These are phyloP conservation scores for Salix brachista DNA, from an alignment of 345 rosid species.

Conservation along the genomic window DNA sequence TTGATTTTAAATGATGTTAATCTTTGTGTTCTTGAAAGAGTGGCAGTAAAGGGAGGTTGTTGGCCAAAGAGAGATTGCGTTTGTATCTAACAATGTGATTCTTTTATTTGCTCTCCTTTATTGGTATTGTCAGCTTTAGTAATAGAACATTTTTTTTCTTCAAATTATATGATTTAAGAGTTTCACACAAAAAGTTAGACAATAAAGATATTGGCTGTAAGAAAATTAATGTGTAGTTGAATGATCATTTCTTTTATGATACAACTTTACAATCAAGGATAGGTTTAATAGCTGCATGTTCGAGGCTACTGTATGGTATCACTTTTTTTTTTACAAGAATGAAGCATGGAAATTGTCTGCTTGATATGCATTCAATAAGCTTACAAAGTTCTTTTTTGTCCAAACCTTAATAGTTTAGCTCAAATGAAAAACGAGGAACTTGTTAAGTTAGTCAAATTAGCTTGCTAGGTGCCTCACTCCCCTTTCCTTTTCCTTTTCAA, in stretches of 20 bases:
- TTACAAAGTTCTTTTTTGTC: not conserved
- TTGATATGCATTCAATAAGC: not conserved
- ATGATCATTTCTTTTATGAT: not conserved
- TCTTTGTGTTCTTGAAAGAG: not conserved
- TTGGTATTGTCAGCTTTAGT: not conserved
- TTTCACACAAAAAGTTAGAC: not conserved
- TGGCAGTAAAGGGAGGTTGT: not conserved
- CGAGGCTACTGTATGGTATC: not conserved
- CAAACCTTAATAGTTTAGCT: not conserved
- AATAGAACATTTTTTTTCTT: not conserved
- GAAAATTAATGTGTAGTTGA: not conserved
- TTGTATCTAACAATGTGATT: not conserved
- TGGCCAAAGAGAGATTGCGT: not conserved
- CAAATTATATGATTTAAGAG: not conserved
- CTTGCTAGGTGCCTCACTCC: not conserved
- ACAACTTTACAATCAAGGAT: not conserved
- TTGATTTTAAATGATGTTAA: not conserved
- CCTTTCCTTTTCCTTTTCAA: not conserved
- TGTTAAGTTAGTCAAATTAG: not conserved
- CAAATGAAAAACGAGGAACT: not conserved
- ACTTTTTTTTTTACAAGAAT: not conserved
- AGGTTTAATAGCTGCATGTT: not conserved
- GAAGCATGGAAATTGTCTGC: not conserved
- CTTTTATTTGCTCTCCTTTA: not conserved
- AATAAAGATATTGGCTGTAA: not conserved